Evolutionary conservation across 2,329 filamentous ascomycete species (phyloP), one percentile per base, ranked within the genome.

Genomic region (Monilinia fructicola): DNA sequence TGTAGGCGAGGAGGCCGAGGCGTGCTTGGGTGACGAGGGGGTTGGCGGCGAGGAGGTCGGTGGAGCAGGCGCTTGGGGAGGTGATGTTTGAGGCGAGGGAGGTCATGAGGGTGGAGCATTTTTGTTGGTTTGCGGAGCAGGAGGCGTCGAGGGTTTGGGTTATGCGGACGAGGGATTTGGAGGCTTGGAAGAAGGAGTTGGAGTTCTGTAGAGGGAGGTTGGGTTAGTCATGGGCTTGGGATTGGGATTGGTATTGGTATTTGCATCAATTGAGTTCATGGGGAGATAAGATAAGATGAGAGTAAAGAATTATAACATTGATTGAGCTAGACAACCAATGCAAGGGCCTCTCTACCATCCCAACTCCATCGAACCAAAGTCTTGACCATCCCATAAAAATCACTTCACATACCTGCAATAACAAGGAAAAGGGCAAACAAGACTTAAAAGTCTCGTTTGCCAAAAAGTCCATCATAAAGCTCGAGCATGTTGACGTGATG

Each of bases 371-470:
- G 40, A 16, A 42, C 16, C 11, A 42, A 42, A 42, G 14, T 5
- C 1, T 42, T 10, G 10, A 48, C 23, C 38, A 21, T 12, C 3
- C n/a, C 11, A 48, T 48, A 6, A 4, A 38, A 12, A 48, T 4
- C 0, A 23, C 2, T 14, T 38, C 28, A 26, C 85, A 75, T 79
- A 91, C 90, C 81, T 91, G 87, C 12, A 98, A 81, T 70, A 98
- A 85, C 73, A 97, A 82, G 1, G 93, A 97, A 67, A 97, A 82
- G 0, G 94, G 92, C 71, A 93, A 87, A 79, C 94, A 98, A 62
- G 83, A 35, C 63, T 73, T 72, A 67, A 77, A 77, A 23, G 70
- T 73, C 11, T 62, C 62, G 63, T 74, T 73, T 18, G 64, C 52
- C 44, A 76, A 72, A 69, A 77, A 75, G 28, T 48, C 61, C 50